Evolutionary conservation across 2,329 filamentous ascomycete species (phyloP), one percentile per base, ranked within the genome.

Genomic region (Fusarium goolgardi): DNA sequence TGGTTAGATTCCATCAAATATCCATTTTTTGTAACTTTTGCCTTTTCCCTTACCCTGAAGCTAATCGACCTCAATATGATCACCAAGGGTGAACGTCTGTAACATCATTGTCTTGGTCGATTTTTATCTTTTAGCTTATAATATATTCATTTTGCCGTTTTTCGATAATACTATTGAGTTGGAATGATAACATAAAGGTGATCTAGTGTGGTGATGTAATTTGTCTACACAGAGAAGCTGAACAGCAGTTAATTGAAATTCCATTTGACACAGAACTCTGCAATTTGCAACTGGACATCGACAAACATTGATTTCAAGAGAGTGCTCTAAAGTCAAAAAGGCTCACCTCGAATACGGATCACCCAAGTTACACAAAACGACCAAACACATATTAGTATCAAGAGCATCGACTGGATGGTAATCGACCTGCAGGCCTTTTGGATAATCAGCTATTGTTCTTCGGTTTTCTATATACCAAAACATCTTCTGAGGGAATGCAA

Each of bases 1-100:
- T 73, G 68, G 71, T 71, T 73, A 46, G 6, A 73, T 10, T 59
- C 71, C 62, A 65, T 45, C 31, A 47, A 4, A 44, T 47, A 51
- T 50, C 46, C 32, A 60, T 47, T 64, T 72, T 74, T 73, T 66
- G 51, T 7, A 13, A 7, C 15, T 43, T 55, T 46, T 27, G 7
- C 5, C 1, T 5, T 18, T 13, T 16, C 2, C 0, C 7, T 21
- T 53, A 50, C 45, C 59, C 41, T 60, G 11, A 2, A 45, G 3
- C 16, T 10, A 8, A 31, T 1, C 13, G 6, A 43, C 23, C 9
- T 6, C 20, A 40, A 40, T 23, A 15, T 9, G 1, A 9, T 13
- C 9, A 11, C 9, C 27, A 10, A 29, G 10, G 27, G 27, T 15
- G 12, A 20, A 21, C 13, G 12, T 21, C 21, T 21, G 4, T 20